Conservation (phyloP, 805 yeast genomes). For the Starmerella floricola region DNA sequence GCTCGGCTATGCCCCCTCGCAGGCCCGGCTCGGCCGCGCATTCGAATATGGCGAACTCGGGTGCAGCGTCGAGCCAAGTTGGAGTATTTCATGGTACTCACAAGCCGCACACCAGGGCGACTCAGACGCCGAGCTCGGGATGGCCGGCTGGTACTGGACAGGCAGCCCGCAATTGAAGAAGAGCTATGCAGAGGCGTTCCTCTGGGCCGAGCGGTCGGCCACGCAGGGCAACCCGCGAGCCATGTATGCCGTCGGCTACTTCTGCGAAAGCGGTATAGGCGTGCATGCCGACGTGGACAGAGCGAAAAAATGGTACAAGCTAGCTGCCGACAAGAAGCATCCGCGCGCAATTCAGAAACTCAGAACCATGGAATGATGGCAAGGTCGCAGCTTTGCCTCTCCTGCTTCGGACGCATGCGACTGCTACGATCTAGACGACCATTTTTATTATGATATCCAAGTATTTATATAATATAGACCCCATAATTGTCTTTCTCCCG, state of each 20-base stretch:
- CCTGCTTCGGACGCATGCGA: too few relatives aligned
- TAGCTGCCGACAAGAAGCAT: constrained; percentile 55
- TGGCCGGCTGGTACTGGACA: constrained; percentile 71
- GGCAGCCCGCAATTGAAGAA: constrained; percentile 44
- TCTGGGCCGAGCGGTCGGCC: constrained; percentile 65
- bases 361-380: neutral
- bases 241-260: constrained; percentile 60
- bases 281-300: constrained; percentile 37
- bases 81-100: constrained; percentile 63
- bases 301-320: constrained; percentile 44
- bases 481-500: too few relatives aligned
- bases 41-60: constrained; percentile 58
- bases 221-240: constrained; percentile 57
- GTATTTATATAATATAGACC: too few relatives aligned
- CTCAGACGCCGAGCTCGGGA: constrained; percentile 55
- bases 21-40: constrained; percentile 56
- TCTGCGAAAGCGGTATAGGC: constrained; percentile 60
- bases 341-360: constrained; percentile 35
- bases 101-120: constrained; percentile 55
- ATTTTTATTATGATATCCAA: too few relatives aligned
- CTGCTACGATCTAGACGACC: too few relatives aligned
- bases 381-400: neutral
- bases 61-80: constrained; percentile 40
- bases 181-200: constrained; percentile 55
- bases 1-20: constrained; percentile 52